Conservation (phyloP, 2,329 filamentous ascomycete genomes). For the Tolypocladium ovalisporum region DNA sequence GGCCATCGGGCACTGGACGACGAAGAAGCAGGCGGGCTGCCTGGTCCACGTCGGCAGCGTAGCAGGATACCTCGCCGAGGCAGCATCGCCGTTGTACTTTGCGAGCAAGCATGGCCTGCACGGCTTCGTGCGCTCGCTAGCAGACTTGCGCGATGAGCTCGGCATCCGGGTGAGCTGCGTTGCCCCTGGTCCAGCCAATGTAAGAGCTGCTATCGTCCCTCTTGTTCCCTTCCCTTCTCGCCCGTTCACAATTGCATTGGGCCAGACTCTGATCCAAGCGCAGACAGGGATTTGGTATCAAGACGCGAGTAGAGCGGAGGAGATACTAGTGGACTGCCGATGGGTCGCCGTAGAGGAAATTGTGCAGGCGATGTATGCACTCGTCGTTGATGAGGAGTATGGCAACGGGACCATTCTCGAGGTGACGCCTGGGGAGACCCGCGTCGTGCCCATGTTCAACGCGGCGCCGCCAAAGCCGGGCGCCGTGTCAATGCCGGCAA, state of each 20-base stretch:
- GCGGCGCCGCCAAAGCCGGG: constrained; percentile 1
- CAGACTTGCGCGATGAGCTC: constrained; percentile 15
- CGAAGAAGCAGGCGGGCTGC: constrained; percentile 14
- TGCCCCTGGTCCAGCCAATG: constrained; percentile 21
- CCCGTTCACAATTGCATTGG: background rate
- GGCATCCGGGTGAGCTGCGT: constrained; percentile 21
- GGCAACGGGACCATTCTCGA: constrained; percentile 22
- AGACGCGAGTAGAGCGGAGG: constrained; percentile 17
- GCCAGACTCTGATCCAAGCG: background rate
- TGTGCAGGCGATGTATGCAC: constrained; percentile 18
- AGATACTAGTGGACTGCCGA: constrained; percentile 13
- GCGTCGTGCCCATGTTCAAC: constrained; percentile 5
- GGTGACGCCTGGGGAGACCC: constrained; percentile 10
- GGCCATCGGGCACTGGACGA: constrained; percentile 25
- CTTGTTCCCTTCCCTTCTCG: too few relatives aligned
- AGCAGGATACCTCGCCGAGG: constrained; percentile 16
- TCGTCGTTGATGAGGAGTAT: constrained; percentile 12
- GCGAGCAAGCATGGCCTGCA: constrained; percentile 25
- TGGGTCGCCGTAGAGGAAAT: constrained; percentile 20
- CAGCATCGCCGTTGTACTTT: constrained; percentile 23
- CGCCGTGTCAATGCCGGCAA: background rate
- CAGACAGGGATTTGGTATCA: constrained; percentile 23
- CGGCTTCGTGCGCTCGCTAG: constrained; percentile 22
- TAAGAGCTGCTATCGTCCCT: constrained; percentile 4
- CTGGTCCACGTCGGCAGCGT: constrained; percentile 23